phyloP scores from a whole-genome alignment of 2,329 filamentous ascomycete genomes.

The Penicillium hesseltinei region DNA sequence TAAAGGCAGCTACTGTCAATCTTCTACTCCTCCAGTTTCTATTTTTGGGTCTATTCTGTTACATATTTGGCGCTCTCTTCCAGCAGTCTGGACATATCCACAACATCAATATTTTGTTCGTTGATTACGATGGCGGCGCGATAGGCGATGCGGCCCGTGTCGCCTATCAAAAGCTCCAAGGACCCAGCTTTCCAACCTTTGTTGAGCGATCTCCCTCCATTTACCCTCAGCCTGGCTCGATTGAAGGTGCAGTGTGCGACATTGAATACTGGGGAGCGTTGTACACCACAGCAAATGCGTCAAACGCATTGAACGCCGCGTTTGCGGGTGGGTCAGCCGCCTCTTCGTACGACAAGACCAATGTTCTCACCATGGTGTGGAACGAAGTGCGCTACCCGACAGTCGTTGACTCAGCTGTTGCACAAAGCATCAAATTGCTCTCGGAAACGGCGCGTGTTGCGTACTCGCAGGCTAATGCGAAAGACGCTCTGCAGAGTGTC shows the following conservation, averaged over 20 bases:
- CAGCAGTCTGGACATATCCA: slow-evolving; percentile 33
- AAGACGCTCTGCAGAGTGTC: slow-evolving; percentile 25
- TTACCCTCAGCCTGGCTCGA: slow-evolving; percentile 21
- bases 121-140: slow-evolving; percentile 41
- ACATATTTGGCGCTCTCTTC: slow-evolving; percentile 40
- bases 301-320: slow-evolving; percentile 36
- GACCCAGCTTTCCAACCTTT: slow-evolving; percentile 32
- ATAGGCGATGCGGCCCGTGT: slow-evolving; percentile 34
- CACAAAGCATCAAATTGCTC: slow-evolving; percentile 33
- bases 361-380: slow-evolving; percentile 45
- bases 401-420: slow-evolving; percentile 37
- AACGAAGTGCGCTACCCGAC: slow-evolving; percentile 48
- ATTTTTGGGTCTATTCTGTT: slow-evolving; percentile 38
- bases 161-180: slow-evolving; percentile 33
- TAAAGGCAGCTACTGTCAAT: slow-evolving; percentile 23
- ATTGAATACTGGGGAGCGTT: slow-evolving; percentile 40
- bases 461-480: slow-evolving; percentile 37
- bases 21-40: slow-evolving; percentile 39
- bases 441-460: slow-evolving; percentile 33
- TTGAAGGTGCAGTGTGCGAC: slow-evolving; percentile 32
- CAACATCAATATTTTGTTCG: slow-evolving; percentile 36
- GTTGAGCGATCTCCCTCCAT: slow-evolving; percentile 18
- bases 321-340: slow-evolving; percentile 35
- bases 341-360: slow-evolving; percentile 34
- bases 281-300: slow-evolving; percentile 37